phyloP scores from a whole-genome alignment of 1,284 basidiomycete genomes.

The Sphaerobolus stellatus region DNA sequence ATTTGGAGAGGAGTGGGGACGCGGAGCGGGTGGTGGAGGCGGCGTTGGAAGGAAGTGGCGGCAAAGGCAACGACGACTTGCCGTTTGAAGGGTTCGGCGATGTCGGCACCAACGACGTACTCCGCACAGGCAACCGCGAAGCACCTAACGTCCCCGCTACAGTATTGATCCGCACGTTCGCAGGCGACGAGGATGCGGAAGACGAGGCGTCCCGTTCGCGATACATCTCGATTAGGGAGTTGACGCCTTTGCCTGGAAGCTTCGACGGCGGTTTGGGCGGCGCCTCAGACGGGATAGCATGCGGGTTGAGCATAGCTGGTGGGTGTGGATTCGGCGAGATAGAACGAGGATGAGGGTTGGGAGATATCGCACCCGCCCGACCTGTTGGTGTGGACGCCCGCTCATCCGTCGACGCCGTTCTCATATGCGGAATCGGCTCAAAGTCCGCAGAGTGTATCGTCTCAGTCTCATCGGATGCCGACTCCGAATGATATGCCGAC shows the following conservation, averaged over 20 bases:
- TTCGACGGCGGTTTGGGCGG: conserved; percentile 19
- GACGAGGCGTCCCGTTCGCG: conserved; percentile 75
- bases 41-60: neutral
- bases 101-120: conserved; percentile 2
- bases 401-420: conserved; percentile 5
- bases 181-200: no score
- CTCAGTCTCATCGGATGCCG: neutral
- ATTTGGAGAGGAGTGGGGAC: conserved; percentile 10
- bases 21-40: conserved; percentile 20
- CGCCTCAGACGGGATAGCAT: conserved; percentile 20
- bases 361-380: conserved; percentile 12
- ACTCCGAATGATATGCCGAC: conserved; percentile 33
- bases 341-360: conserved; percentile 7
- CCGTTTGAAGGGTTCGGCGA: neutral
- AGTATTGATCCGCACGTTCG: no score
- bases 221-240: conserved; percentile 76
- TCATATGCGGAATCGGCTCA: conserved; percentile 11
- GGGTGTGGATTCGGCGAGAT: neutral
- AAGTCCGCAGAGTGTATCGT: conserved; percentile 11
- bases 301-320: conserved; percentile 19
- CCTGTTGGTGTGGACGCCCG: conserved; percentile 1
- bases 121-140: conserved; percentile 25
- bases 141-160: no score
- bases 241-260: conserved; percentile 57
- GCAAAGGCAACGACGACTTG: neutral